These are phyloP conservation scores for Mycena citricolor DNA, from an alignment of 1,284 basidiomycete species.

Conservation along the genomic window DNA sequence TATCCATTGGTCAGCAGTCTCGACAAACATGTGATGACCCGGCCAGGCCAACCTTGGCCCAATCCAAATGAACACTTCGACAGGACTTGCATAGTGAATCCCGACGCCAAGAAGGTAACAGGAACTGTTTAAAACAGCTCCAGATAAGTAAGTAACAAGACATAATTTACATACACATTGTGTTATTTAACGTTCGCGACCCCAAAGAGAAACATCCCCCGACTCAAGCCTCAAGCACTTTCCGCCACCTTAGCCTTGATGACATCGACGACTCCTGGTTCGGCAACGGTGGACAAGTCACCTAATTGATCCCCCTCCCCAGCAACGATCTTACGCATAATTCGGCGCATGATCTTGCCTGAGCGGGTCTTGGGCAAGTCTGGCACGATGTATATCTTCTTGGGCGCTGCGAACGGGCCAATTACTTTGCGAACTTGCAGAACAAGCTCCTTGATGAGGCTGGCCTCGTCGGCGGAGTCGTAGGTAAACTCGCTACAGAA, in stretches of 20 bases:
- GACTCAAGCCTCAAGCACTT: slow-evolving; percentile 23
- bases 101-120: too few species aligned
- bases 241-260: slow-evolving; percentile 76
- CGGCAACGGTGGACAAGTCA: slow-evolving; percentile 89
- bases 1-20: too few species aligned
- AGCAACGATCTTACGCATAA: slow-evolving; percentile 93
- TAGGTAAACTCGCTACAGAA: slow-evolving; percentile 74
- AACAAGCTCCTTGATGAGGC: slow-evolving; percentile 84
- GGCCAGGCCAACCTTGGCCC: too few species aligned
- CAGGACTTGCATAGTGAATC: too few species aligned
- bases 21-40: too few species aligned
- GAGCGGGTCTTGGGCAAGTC: slow-evolving; percentile 96
- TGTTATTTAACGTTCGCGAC: too few species aligned
- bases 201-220: too few species aligned
- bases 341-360: slow-evolving; percentile 96
- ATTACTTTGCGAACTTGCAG: slow-evolving; percentile 96
- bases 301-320: slow-evolving; percentile 93
- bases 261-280: slow-evolving; percentile 78
- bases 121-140: too few species aligned
- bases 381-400: slow-evolving; percentile 83
- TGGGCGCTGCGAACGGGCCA: slow-evolving; percentile 93
- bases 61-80: too few species aligned
- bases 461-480: slow-evolving; percentile 66
- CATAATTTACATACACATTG: too few species aligned
- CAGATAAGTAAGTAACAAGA: too few species aligned